Evolutionary conservation across 1,284 basidiomycete genomes (phyloP).

Genomic region (Phellopilus nigrolimitatus): DNA sequence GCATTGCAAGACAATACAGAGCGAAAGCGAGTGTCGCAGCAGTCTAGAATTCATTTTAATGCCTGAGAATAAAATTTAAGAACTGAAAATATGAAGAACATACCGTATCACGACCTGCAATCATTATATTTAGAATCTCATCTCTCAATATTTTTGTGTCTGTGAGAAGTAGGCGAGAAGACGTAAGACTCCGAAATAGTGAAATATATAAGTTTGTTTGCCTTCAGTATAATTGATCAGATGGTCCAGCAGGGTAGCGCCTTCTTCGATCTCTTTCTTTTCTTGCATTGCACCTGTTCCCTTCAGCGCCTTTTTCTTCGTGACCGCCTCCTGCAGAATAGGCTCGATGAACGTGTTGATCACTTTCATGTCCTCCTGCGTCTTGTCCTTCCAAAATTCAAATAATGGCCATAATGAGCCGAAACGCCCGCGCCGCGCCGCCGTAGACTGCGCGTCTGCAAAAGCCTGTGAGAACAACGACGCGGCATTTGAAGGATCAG

Average conservation of each 20-base stretch:
- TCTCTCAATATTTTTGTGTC: conserved; percentile 31
- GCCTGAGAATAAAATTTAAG: not conserved
- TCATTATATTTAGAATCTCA: conserved; percentile 33
- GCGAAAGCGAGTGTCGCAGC: conserved; percentile 34
- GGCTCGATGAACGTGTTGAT: conserved; percentile 49
- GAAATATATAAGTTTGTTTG: conserved; percentile 26
- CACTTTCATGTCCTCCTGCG: conserved; percentile 39
- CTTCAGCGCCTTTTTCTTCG: conserved; percentile 27
- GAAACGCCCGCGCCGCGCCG: conserved; percentile 35
- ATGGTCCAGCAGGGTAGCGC: conserved; percentile 46
- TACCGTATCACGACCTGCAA: conserved; percentile 35
- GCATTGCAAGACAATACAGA: conserved; percentile 35
- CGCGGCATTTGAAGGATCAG: conserved; percentile 23
- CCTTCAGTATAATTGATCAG: conserved; percentile 46
- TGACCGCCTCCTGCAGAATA: conserved; percentile 42
- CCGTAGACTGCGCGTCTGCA: conserved; percentile 34
- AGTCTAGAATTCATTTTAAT: conserved; percentile 26
- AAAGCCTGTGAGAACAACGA: conserved; percentile 15
- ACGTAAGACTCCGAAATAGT: not conserved
- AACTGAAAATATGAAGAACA: conserved; percentile 1
- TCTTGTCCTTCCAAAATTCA: conserved; percentile 45
- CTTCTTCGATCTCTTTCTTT: conserved; percentile 31
- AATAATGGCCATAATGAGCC: conserved; percentile 44
- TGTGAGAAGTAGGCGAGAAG: conserved; percentile 4
- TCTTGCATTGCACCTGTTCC: not conserved